Conservation (phyloP, 2,329 filamentous ascomycete genomes). For the Blastomyces gilchristii region DNA sequence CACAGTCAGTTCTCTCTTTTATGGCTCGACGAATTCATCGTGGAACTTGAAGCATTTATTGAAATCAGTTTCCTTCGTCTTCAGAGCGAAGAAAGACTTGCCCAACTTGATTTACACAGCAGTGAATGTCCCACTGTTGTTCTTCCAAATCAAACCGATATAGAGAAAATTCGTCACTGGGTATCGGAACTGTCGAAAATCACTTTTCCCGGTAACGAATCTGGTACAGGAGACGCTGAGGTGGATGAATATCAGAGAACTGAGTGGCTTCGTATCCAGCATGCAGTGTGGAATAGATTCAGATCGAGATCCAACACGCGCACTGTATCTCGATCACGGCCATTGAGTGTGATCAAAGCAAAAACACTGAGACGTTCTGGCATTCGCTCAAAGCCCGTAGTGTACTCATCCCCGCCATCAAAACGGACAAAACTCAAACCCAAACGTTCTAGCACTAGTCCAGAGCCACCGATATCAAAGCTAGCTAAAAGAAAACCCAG, state of each 20-base stretch:
- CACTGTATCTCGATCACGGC: background rate
- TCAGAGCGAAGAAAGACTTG: conserved; percentile 41
- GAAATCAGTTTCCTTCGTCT: conserved; percentile 5
- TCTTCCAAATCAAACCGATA: background rate
- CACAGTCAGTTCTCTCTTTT: background rate
- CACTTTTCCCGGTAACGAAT: background rate
- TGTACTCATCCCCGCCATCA: background rate
- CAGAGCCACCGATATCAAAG: background rate
- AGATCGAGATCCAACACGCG: background rate
- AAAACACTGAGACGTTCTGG: background rate
- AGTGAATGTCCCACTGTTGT: background rate
- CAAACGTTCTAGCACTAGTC: background rate
- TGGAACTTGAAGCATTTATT: conserved; percentile 1
- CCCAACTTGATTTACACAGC: background rate
- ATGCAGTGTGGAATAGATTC: background rate
- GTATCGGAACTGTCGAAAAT: background rate
- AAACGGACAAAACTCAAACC: background rate
- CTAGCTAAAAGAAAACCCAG: background rate
- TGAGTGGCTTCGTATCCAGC: background rate
- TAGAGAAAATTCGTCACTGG: background rate
- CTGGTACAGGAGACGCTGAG: background rate
- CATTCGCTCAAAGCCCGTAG: background rate
- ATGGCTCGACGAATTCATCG: conserved; percentile 1
- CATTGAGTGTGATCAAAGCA: background rate
- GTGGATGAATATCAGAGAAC: background rate